phyloP scores from a whole-genome alignment of 176 grass and related monocot species.

The Eleusine coracana region DNA sequence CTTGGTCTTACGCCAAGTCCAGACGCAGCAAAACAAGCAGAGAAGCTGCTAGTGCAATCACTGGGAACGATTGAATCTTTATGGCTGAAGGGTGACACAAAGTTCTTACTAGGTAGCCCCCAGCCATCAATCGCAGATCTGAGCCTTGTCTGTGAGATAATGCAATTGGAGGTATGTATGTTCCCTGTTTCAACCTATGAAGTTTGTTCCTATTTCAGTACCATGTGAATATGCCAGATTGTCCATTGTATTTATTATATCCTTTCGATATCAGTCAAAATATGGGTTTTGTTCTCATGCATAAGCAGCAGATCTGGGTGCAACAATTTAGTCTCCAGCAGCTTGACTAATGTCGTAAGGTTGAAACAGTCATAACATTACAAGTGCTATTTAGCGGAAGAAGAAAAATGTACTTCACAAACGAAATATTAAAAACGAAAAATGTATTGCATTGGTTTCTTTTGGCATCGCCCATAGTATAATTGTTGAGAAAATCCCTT shows the following conservation, averaged over 20 bases:
- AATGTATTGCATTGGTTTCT: too few relatives aligned
- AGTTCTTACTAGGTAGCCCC: constrained; percentile 72
- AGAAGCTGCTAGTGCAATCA: constrained; percentile 58
- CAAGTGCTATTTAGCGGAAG: neutral
- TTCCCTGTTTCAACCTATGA: neutral
- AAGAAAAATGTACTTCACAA: neutral
- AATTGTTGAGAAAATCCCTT: too few relatives aligned
- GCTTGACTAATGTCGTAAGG: neutral
- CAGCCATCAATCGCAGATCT: constrained; percentile 83
- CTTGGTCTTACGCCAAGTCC: constrained; percentile 57
- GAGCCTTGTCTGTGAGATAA: constrained; percentile 93
- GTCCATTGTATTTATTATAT: neutral
- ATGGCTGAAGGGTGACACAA: constrained; percentile 69
- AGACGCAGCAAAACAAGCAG: constrained; percentile 62
- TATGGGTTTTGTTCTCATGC: neutral
- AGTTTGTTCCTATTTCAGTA: neutral
- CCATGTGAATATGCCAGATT: neutral
- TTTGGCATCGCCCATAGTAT: too few relatives aligned
- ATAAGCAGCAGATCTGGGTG: neutral
- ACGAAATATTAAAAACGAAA: neutral
- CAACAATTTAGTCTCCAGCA: neutral
- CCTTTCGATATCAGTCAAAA: neutral
- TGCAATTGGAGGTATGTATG: constrained; percentile 77
- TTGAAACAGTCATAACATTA: neutral
- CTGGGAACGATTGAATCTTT: constrained; percentile 62